These are phyloP conservation scores for Leishmania guyanensis DNA, from an alignment of 208 protist genomes.

Conservation along the genomic window DNA sequence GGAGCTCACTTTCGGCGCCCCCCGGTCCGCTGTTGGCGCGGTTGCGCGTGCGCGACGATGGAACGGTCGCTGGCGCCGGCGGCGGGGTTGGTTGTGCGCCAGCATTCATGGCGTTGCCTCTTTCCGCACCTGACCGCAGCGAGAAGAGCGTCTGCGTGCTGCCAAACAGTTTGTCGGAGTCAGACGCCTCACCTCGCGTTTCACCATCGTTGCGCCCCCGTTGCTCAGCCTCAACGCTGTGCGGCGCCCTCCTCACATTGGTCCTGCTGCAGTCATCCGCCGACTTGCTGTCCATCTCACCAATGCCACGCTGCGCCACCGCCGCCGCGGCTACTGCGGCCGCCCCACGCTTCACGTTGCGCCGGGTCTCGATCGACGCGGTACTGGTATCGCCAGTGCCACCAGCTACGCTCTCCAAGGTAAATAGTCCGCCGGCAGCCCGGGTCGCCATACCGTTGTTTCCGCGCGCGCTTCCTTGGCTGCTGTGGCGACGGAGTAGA, in stretches of 20 bases:
- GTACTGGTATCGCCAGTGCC: background rate
- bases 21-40: background rate
- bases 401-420: background rate
- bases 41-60: constrained; percentile 10
- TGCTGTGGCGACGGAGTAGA: background rate
- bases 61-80: background rate
- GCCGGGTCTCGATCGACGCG: background rate
- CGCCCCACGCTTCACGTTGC: background rate
- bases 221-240: background rate
- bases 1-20: constrained; percentile 7
- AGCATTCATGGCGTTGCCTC: background rate
- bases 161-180: constrained; percentile 11
- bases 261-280: background rate
- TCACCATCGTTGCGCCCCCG: background rate
- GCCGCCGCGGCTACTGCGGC: constrained; percentile 1
- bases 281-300: background rate
- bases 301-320: background rate
- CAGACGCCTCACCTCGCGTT: background rate
- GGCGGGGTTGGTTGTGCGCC: constrained; percentile 3
- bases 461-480: background rate
- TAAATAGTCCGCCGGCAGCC: background rate
- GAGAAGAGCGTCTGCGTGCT: constrained; percentile 29
- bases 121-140: background rate
- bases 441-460: background rate
- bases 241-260: background rate